These are phyloP conservation scores for Curvularia hawaiiensis DNA, from an alignment of 2,329 filamentous ascomycete genomes.

Conservation along the genomic window DNA sequence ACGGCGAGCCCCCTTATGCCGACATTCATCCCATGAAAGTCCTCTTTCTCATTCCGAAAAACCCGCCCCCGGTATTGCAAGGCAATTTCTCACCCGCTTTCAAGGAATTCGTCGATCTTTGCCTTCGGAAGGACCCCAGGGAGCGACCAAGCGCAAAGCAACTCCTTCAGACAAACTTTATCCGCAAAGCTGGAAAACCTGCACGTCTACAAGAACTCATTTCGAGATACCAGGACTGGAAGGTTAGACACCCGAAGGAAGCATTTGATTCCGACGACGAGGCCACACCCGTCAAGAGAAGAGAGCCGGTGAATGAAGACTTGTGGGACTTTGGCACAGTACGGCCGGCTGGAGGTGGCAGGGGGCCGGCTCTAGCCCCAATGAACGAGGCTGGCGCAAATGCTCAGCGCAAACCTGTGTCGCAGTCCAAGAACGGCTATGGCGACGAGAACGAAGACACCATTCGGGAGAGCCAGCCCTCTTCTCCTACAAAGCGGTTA, in stretches of 20 bases:
- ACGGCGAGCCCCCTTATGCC: conserved; percentile 91
- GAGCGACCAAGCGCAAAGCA: conserved; percentile 88
- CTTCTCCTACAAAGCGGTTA: conserved; percentile 52
- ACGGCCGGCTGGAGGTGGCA: conserved; percentile 64
- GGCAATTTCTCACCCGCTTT: conserved; percentile 56
- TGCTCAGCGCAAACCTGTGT: conserved; percentile 52
- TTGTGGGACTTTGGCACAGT: conserved; percentile 99
- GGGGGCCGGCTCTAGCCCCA: conserved; percentile 65
- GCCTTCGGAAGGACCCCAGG: conserved; percentile 85
- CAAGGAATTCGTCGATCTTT: conserved; percentile 63
- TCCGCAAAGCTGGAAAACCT: conserved; percentile 89
- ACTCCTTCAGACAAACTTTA: conserved; percentile 85
- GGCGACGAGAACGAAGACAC: conserved; percentile 48
- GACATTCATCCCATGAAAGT: conserved; percentile 99
- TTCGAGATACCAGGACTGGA: conserved; percentile 86
- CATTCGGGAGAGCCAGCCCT: conserved; percentile 43
- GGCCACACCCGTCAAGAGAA: conserved; percentile 41
- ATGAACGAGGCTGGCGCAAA: conserved; percentile 86
- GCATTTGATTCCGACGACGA: conserved; percentile 59
- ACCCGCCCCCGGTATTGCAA: conserved; percentile 76
- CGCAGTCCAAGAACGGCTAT: conserved; percentile 26
- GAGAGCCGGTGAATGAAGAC: conserved; percentile 71
- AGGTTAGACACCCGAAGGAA: conserved; percentile 74
- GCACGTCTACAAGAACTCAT: conserved; percentile 97
- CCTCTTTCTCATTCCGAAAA: conserved; percentile 94